Base-by-base conservation (phyloP, 2,329 filamentous ascomycete genomes). In the Cladosporium sp. region DNA sequence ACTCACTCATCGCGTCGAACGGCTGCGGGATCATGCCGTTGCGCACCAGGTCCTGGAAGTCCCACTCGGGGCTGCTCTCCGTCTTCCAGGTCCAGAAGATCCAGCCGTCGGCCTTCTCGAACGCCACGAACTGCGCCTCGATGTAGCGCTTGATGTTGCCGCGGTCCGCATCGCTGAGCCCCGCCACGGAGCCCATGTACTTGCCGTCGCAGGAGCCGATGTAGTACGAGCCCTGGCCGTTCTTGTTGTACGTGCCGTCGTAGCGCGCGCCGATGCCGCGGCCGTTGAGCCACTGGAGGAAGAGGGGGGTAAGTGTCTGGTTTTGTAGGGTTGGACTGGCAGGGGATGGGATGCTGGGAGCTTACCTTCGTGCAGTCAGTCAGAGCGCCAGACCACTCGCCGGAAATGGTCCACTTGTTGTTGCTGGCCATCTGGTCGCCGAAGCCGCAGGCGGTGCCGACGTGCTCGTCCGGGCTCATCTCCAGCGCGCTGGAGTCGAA, bases 211-310 rank as follows among this genome's bases (percentile, higher is more conserved):
- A 86, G 52, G 71, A 73, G n/a, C 80, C 81, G 19, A 82, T 70
- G 49, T 70, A 73, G 0, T 64, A 60, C 46, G 71, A 77, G 22
- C 70, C 74, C 0, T 70, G 64, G 42, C 77, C 73, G 42, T 64
- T 69, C 54, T 75, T 68, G 9, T 49, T 84, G 58, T 74, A 79
- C 2, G 74, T 76, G 10, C 81, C 82, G 53, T 82, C 78, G 64
- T 80, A 83, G 32, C 84, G 75, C 8, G 82, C 75, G 11, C 82
- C 83, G 38, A 79, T 68, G 2, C 77, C 77, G 53, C 77, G 78
- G 37, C 84, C 74, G 55, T 77, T 77, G 45, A 77, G 70, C 79
- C 84, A 83, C 55, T 70, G 66, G 52, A 18, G 16, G 16, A 18
- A 18, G 16, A 18, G 16, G 3, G 3, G 16, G 16, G 16, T 18